Evolutionary conservation across 345 rosid genomes (phyloP).

Genomic region (Citrus hindsii): DNA sequence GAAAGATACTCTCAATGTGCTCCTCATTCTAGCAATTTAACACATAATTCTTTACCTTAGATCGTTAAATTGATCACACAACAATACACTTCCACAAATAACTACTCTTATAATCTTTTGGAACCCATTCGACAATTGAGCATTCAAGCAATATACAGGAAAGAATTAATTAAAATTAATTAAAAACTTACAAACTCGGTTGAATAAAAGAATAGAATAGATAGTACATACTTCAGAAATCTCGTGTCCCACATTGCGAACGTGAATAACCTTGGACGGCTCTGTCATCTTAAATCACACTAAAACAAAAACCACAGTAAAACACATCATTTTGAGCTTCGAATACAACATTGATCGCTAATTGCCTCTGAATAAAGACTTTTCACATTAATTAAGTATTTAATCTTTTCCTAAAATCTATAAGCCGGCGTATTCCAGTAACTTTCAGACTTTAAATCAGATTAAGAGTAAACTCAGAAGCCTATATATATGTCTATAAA

Average conservation of each 20-base stretch:
- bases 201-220: not conserved
- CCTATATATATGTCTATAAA: too few relatives aligned
- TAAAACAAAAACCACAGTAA: constrained; percentile 3
- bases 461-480: not conserved
- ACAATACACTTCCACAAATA: not conserved
- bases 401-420: not conserved
- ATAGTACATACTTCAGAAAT: constrained; percentile 73
- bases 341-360: not conserved
- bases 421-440: not conserved
- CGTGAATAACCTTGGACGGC: constrained; percentile 94
- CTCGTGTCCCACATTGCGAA: constrained; percentile 96
- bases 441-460: not conserved
- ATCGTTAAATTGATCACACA: not conserved
- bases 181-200: not conserved
- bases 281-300: constrained; percentile 59
- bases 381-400: not conserved
- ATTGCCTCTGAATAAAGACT: not conserved
- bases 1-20: not conserved
- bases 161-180: not conserved
- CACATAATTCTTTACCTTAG: not conserved
- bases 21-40: not conserved
- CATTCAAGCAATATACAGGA: not conserved
- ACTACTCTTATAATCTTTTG: not conserved
- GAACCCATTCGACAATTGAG: not conserved
- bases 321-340: not conserved